Conservation (phyloP, 2,329 filamentous ascomycete genomes). For the Colletotrichum gigasporum region DNA sequence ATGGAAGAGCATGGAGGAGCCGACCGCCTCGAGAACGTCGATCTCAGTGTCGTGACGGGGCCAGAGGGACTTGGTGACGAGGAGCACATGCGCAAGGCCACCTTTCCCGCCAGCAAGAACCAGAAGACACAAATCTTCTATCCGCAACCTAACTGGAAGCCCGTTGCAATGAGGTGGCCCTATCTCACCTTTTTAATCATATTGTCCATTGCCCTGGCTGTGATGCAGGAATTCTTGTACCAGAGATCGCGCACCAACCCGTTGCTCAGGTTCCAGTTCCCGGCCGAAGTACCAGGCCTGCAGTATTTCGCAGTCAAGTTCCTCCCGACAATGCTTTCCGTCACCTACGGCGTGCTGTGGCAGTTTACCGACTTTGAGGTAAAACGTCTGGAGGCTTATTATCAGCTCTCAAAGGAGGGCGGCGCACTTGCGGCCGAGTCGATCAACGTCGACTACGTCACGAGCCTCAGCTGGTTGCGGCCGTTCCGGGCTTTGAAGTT, state of each 20-base stretch:
- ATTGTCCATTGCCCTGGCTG: slow-evolving; percentile 62
- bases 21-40: slow-evolving; percentile 47
- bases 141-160: slow-evolving; percentile 73
- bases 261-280: slow-evolving; percentile 59
- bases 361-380: slow-evolving; percentile 74
- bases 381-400: slow-evolving; percentile 72
- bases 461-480: slow-evolving; percentile 71
- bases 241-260: slow-evolving; percentile 55
- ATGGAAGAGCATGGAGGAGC: slow-evolving; percentile 46
- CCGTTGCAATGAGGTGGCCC: slow-evolving; percentile 70
- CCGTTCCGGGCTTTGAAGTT: slow-evolving; percentile 70
- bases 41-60: slow-evolving; percentile 62
- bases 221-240: slow-evolving; percentile 64
- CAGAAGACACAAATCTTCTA: slow-evolving; percentile 63
- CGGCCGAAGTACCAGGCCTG: slow-evolving; percentile 58
- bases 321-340: slow-evolving; percentile 67
- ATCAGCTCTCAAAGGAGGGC: slow-evolving; percentile 68
- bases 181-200: slow-evolving; percentile 65
- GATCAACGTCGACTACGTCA: slow-evolving; percentile 80
- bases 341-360: slow-evolving; percentile 72
- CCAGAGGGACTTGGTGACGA: slow-evolving; percentile 40
- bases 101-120: slow-evolving; percentile 44
- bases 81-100: slow-evolving; percentile 46
- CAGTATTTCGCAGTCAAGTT: slow-evolving; percentile 73
- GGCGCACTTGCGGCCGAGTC: slow-evolving; percentile 72